Conservation (phyloP, 2,329 filamentous ascomycete genomes). For the Xylaria sp. region DNA sequence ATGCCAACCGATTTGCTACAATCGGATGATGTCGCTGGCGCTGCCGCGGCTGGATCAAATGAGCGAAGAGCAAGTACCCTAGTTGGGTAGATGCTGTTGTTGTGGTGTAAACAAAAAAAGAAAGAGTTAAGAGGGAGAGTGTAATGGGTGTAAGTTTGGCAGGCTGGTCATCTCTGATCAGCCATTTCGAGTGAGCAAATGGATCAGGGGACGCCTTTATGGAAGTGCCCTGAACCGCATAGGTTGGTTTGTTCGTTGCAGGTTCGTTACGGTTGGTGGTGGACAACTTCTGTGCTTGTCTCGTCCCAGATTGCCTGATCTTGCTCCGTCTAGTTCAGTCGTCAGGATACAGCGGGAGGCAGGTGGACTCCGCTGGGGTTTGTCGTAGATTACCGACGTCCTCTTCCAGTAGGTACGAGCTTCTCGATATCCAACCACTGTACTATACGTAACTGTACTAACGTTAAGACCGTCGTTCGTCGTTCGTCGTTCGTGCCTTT, state of each 20-base stretch:
- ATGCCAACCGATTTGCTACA: slow-evolving; percentile 9
- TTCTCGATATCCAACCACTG: neutral
- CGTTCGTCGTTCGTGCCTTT: neutral
- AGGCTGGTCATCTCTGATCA: slow-evolving; percentile 42
- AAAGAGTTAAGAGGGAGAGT: slow-evolving; percentile 14
- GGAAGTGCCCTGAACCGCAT: slow-evolving; percentile 17
- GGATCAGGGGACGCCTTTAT: slow-evolving; percentile 29
- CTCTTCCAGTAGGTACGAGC: slow-evolving; percentile 6
- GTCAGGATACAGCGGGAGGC: slow-evolving; percentile 1
- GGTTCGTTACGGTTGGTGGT: slow-evolving; percentile 12
- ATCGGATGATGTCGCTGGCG: slow-evolving; percentile 12
- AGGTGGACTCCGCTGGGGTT: slow-evolving; percentile 14
- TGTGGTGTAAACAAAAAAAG: slow-evolving; percentile 36
- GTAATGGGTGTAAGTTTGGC: slow-evolving; percentile 29
- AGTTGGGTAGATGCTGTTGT: neutral
- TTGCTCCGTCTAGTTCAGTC: slow-evolving; percentile 14
- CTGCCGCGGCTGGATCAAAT: slow-evolving; percentile 10
- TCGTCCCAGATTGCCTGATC: slow-evolving; percentile 11
- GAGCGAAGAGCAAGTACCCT: slow-evolving; percentile 9
- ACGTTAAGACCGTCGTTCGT: neutral
- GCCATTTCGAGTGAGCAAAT: slow-evolving; percentile 40
- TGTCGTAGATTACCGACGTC: neutral
- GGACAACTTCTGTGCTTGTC: slow-evolving; percentile 21
- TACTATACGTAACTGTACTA: neutral
- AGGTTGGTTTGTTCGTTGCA: slow-evolving; percentile 20